Percentiles rank a stretch among this genome's conserved stretches.
These are phyloP conservation scores for Diplodia sapinea DNA, from an alignment of 2,329 filamentous ascomycete genomes.

Conservation along the genomic window DNA sequence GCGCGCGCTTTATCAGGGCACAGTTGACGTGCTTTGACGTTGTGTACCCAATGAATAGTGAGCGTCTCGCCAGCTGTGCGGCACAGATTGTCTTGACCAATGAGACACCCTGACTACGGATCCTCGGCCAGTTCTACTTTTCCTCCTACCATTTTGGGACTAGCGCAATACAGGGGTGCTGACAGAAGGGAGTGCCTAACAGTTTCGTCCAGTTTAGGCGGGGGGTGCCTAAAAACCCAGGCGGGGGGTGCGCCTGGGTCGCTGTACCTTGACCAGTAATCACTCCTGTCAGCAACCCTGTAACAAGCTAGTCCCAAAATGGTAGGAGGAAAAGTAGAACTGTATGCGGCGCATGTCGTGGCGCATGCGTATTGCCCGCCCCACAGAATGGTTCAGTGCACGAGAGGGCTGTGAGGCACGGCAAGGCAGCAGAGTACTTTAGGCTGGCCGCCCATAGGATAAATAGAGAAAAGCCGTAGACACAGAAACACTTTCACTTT, in stretches of 20 bases:
- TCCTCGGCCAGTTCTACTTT: too few relatives aligned
- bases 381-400: neutral
- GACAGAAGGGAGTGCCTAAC: too few relatives aligned
- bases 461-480: neutral
- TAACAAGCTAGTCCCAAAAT: too few relatives aligned
- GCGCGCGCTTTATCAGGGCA: neutral
- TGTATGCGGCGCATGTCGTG: constrained; percentile 2
- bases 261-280: too few relatives aligned
- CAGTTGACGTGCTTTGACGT: neutral
- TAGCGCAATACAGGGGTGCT: too few relatives aligned
- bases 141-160: too few relatives aligned
- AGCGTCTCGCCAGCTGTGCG: neutral
- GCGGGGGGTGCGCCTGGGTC: too few relatives aligned
- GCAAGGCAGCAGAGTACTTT: constrained; percentile 13
- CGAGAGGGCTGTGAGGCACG: neutral
- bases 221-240: too few relatives aligned
- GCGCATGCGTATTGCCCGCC: constrained; percentile 1
- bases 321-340: too few relatives aligned
- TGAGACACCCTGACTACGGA: neutral
- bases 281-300: too few relatives aligned
- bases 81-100: neutral
- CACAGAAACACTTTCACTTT: neutral
- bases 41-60: neutral
- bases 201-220: too few relatives aligned
- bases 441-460: too few relatives aligned